These are phyloP conservation scores for Pezicula rhizophila DNA, from an alignment of 2,329 filamentous ascomycete species.

Conservation along the genomic window DNA sequence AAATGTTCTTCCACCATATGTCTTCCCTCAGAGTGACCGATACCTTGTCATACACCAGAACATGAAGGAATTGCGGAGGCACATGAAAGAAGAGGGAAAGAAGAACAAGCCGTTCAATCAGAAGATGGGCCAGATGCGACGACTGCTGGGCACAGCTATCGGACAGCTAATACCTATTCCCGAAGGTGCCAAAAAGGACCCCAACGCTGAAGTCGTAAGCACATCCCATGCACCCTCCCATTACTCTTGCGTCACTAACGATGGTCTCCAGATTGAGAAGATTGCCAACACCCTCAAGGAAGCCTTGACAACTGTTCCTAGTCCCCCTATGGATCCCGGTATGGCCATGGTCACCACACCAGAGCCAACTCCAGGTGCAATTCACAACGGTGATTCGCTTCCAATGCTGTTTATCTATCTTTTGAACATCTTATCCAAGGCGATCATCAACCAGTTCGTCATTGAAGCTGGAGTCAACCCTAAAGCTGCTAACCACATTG, in stretches of 20 bases:
- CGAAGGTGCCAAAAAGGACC: slow-evolving; percentile 46
- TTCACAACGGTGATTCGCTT: slow-evolving; percentile 45
- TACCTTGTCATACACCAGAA: slow-evolving; percentile 58
- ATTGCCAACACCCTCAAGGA: slow-evolving; percentile 42
- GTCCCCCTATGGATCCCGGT: slow-evolving; percentile 46
- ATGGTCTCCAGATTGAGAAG: slow-evolving; percentile 24
- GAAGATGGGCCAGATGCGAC: slow-evolving; percentile 64
- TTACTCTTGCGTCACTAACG: slow-evolving; percentile 1
- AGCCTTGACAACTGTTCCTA: slow-evolving; percentile 45
- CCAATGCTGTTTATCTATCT: slow-evolving; percentile 68
- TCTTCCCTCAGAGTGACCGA: slow-evolving; percentile 31
- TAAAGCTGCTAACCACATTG: slow-evolving; percentile 68
- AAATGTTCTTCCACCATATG: slow-evolving; percentile 4
- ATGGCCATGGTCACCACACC: slow-evolving; percentile 44
- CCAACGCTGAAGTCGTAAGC: slow-evolving; percentile 53
- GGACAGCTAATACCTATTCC: slow-evolving; percentile 56
- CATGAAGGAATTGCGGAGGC: slow-evolving; percentile 54
- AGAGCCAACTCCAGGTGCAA: slow-evolving; percentile 41
- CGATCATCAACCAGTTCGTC: slow-evolving; percentile 63
- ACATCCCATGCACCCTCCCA: neutral
- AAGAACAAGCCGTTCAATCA: slow-evolving; percentile 53
- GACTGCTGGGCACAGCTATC: slow-evolving; percentile 64
- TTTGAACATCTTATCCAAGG: slow-evolving; percentile 71
- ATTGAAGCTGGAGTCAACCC: slow-evolving; percentile 59
- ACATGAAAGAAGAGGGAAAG: slow-evolving; percentile 48